Conservation (phyloP, 352 stramenopile genomes). For the Phytophthora cactorum region DNA sequence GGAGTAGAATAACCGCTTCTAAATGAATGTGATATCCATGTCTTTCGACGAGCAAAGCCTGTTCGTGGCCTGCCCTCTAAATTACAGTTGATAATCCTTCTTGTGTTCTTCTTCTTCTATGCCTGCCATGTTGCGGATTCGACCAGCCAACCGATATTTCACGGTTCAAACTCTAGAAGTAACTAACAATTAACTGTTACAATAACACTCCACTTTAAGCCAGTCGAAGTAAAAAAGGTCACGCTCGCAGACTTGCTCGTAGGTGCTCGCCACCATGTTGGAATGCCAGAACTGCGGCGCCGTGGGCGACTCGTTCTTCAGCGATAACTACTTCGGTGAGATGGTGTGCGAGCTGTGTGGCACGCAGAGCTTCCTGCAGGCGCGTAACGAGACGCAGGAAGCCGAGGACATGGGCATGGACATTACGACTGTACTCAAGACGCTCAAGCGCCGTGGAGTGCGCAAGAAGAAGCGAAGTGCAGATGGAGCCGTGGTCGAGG, state of each 20-base stretch:
- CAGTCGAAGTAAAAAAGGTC: slow-evolving; percentile 8
- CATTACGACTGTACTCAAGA: slow-evolving; percentile 35
- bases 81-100: not conserved
- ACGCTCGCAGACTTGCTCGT: too few relatives aligned
- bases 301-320: slow-evolving; percentile 79
- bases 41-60: slow-evolving; percentile 2
- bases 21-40: slow-evolving; percentile 17
- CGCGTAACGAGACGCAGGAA: slow-evolving; percentile 84
- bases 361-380: slow-evolving; percentile 84
- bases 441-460: slow-evolving; percentile 45
- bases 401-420: slow-evolving; percentile 77
- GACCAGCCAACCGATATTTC: not conserved
- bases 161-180: too few relatives aligned
- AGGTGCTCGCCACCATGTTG: slow-evolving; percentile 44
- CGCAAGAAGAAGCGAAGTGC: slow-evolving; percentile 38
- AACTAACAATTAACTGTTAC: too few relatives aligned
- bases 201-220: slow-evolving; percentile 9
- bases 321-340: slow-evolving; percentile 85
- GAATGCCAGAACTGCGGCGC: slow-evolving; percentile 82
- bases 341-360: slow-evolving; percentile 87
- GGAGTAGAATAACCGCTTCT: not conserved
- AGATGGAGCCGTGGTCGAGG: slow-evolving; percentile 1
- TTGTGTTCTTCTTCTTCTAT: too few relatives aligned
- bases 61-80: not conserved
- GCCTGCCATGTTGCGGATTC: too few relatives aligned